Base-by-base conservation (phyloP, 2,329 filamentous ascomycete species). In the Alternaria angustiovoidea region DNA sequence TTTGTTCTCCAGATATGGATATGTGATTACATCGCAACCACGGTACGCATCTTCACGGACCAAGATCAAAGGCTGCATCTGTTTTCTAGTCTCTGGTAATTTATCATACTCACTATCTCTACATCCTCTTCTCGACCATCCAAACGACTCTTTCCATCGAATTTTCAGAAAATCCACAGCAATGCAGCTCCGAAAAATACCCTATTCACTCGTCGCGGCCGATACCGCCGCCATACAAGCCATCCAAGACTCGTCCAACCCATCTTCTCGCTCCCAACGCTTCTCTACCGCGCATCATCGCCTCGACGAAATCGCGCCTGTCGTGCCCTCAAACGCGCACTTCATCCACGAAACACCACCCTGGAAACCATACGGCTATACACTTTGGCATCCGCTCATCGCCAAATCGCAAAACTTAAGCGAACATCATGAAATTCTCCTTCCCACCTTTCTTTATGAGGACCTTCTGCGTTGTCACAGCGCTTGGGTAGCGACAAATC, bases 381-480 rank as follows among this genome's bases (percentile, higher is more conserved):
- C 69, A 26, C n/a, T 71, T 59, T 84, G 81, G 81, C 74, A 81
- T 2, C 70, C 76, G 0, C 61, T 83, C 4, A 80, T 83, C 36
- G 67, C 79, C 0, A 54, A 61, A 22, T 78, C 73, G 6, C 79
- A 81, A 30, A 58, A 65, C 1, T 57, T 81, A 73, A 1, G 43
- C 61, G 4, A 74, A 75, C 36, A 51, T 52, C 2, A 59, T 52
- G 0, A 68, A 75, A 6, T 54, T 12, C 11, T 16, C 7, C 57
- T 67, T 26, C 64, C 64, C 0, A 24, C 41, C 0, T 64, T 61
- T 46, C 73, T 80, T 0, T 66, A 69, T 0, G 65, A 78, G 38
- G 78, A 80, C 0, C 63, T 84, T 7, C 61, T 71, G 36, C 57
- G 62, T 9, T 57, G 42, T 20, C 52, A 63, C 24, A 38, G 56